Evolutionary conservation across 768 basidiomycete species (phyloP), one percentile per base, ranked within the genome.

Genomic region (Suillus lakei): DNA sequence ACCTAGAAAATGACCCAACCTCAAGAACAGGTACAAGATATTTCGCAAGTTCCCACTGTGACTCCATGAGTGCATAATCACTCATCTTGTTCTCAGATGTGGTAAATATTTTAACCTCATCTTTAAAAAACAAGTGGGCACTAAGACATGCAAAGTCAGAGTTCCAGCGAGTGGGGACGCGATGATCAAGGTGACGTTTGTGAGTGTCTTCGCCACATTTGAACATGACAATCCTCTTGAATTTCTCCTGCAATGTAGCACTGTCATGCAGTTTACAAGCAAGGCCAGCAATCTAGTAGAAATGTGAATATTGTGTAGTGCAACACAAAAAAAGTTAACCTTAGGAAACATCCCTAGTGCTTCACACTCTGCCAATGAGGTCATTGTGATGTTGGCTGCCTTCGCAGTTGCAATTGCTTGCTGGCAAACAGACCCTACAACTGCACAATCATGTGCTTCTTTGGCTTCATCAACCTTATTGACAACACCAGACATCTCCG

Each of bases 151-250:
- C 70, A 23, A 74, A 60, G 55, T 79, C 74, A 15, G 74, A 71
- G 61, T 77, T 76, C 76, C 78, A 79, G 3, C 72, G 61, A 6
- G 77, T 78, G 34, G 75, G 70, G 54, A 77, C 72, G 26, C 69
- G 70, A 3, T 68, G 64, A 59, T 64, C 63, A 34, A 79, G 73
- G 3, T 69, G 54, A 4, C 38, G 28, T 63, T 72, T 64, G 13
- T 69, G 60, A 15, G 64, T 65, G 2, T 62, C 13, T 43, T 43
- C 16, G 1, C 41, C 16, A 18, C 6, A 6, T 7, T 6, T 18
- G 2, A 18, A 8, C 26, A 39, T 2, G 7, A 77, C 68, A 16
- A 76, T 65, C 8, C 62, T 56, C 8, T 72, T 61, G 66, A 77
- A 77, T 26, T 69, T 69, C 26, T 73, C 73, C 9, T 69, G 68